These are phyloP conservation scores for Physcomitrium patens DNA, from an alignment of 225 moss, liverwort and hornwort genomes.

Conservation along the genomic window DNA sequence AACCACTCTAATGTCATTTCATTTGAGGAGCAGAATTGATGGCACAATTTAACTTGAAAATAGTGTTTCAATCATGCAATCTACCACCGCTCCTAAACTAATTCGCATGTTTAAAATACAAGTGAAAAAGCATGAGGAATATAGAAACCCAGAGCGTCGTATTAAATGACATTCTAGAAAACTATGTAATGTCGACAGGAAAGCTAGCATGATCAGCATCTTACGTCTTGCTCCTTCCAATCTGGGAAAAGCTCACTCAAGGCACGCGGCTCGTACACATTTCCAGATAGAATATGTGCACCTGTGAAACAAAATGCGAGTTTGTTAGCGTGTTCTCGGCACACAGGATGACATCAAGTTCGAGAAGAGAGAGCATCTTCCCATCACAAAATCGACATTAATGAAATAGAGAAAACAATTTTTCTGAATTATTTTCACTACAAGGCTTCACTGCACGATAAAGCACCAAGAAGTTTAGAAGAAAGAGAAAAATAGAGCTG, in stretches of 20 bases:
- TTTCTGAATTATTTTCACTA: not conserved
- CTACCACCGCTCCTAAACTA: not conserved
- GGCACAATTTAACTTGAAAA: not conserved
- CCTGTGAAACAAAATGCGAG: conserved; percentile 43
- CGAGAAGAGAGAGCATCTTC: not conserved
- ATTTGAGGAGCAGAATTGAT: not conserved
- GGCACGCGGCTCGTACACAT: conserved; percentile 73
- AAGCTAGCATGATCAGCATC: conserved; percentile 11
- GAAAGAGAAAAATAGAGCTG: conserved; percentile 24
- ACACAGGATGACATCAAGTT: not conserved
- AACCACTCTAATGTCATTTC: not conserved
- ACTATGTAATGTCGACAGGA: not conserved
- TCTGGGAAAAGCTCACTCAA: conserved; percentile 80
- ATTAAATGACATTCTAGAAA: conserved; percentile 1
- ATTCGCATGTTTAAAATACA: not conserved
- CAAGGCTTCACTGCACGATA: not conserved
- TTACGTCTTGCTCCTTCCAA: conserved; percentile 80
- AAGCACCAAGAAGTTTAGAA: not conserved
- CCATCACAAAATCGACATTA: not conserved
- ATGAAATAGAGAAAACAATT: not conserved
- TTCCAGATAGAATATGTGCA: conserved; percentile 83
- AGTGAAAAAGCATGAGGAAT: not conserved
- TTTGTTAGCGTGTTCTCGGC: not conserved
- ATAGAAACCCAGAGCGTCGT: not conserved
- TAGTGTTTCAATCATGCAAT: not conserved